Percentiles rank a stretch among this genome's conserved stretches.
phyloP scores from a whole-genome alignment of 768 basidiomycete species.

The Pholiota molesta region DNA sequence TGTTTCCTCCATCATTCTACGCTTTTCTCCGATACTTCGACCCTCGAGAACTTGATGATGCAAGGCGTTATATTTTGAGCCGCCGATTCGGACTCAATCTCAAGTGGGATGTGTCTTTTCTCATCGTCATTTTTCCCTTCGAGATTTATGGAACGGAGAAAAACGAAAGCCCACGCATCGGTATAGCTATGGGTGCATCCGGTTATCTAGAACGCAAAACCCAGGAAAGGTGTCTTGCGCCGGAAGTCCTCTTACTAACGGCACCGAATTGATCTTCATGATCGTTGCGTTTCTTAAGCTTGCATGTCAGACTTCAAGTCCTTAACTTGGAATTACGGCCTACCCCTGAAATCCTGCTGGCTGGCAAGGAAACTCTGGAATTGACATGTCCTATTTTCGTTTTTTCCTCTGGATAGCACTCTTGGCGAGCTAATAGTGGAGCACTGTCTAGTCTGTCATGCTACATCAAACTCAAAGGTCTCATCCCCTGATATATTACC shows the following conservation, averaged over 20 bases:
- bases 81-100: neutral
- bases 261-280: constrained; percentile 12
- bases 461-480: constrained; percentile 10
- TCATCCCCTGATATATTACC: constrained; percentile 13
- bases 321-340: neutral
- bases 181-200: neutral
- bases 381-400: neutral
- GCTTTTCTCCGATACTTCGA: constrained; percentile 7
- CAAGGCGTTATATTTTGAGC: constrained; percentile 3
- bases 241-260: neutral
- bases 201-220: neutral
- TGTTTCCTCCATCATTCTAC: constrained; percentile 18
- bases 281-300: constrained; percentile 11
- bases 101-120: neutral
- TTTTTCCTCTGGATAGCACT: neutral
- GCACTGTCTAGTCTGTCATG: neutral
- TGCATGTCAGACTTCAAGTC: neutral
- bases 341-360: neutral
- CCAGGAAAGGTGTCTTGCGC: neutral
- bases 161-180: neutral
- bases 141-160: neutral
- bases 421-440: neutral
- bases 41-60: constrained; percentile 9
- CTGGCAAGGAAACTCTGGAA: constrained; percentile 13
- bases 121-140: neutral